Conservation (phyloP, 208 protist species). For the Kentomonas sorsogonicus region DNA sequence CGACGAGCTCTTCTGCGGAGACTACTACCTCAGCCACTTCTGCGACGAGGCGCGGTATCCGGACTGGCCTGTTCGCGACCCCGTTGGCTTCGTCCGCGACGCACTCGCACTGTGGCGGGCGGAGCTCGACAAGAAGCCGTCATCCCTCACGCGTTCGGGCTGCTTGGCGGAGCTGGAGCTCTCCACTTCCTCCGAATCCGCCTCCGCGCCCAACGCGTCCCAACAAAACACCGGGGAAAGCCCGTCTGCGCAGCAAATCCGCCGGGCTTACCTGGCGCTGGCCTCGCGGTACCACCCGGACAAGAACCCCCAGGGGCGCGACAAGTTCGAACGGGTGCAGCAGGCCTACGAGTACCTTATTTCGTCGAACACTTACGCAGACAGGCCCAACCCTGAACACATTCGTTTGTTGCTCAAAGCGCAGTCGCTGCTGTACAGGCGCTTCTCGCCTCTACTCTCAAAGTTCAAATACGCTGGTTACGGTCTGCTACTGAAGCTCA, state of each 20-base stretch:
- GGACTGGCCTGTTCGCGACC: constrained; percentile 90
- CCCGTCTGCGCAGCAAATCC: constrained; percentile 54
- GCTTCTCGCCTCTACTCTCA: constrained; percentile 61
- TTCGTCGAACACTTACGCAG: constrained; percentile 4
- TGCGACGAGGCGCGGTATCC: constrained; percentile 88
- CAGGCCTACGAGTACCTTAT: constrained; percentile 86
- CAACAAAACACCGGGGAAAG: too few species aligned
- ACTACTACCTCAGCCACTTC: constrained; percentile 94
- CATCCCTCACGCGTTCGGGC: constrained; percentile 46
- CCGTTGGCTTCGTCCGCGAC: constrained; percentile 80
- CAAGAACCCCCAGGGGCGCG: constrained; percentile 93
- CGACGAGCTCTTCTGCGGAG: constrained; percentile 91
- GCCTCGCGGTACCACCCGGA: constrained; percentile 94
- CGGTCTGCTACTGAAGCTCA: constrained; percentile 73
- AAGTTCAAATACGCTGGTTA: constrained; percentile 96
- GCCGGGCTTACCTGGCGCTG: constrained; percentile 92
- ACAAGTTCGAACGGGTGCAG: constrained; percentile 92
- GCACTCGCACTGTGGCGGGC: constrained; percentile 77
- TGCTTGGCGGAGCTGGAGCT: constrained; percentile 80
- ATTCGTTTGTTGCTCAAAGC: constrained; percentile 77
- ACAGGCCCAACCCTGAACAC: constrained; percentile 46
- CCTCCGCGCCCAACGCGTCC: not conserved
- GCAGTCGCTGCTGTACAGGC: constrained; percentile 91
- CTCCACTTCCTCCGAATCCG: not conserved
- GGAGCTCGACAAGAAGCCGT: constrained; percentile 86